Evolutionary conservation across 2,329 filamentous ascomycete species (phyloP), one percentile per base, ranked within the genome.

Genomic region (Fusarium succisae): DNA sequence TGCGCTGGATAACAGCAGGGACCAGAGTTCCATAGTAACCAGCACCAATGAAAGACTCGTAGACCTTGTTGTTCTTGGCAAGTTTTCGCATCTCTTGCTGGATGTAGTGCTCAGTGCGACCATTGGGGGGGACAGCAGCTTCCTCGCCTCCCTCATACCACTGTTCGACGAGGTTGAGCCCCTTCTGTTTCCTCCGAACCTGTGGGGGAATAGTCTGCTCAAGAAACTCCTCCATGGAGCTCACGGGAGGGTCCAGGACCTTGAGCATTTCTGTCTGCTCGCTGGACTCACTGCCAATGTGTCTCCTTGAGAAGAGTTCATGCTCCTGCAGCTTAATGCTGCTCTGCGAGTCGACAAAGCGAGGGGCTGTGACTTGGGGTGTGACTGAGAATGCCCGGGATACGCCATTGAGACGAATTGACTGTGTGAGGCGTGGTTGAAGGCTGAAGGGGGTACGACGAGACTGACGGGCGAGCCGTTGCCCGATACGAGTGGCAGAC

Each of bases 1-100:
- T 98, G 78, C 95, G 89, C 86, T 96, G 94, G 81, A 98, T 97
- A 58, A 98, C 95, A 66, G 94, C 91, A 18, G 96, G 96, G 2
- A 94, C 93, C 74, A 92, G 89, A 26, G 94, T 96, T 48, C 91
- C 92, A 74, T 96, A 94, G 87, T 98, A 98, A 63, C 96, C 96
- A 72, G 89, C 90, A 10, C 96, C 96, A 74, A 98, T 95, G 78
- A 95, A 93, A 76, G 90, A 95, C 78, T 91, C 86, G 64, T 85
- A 85, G 30, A 78, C 72, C 37, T 79, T 78, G 75, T 86, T 87
- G 68, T 71, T 74, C 56, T 70, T 70, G 37, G 68, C 77, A 22
- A 79, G 71, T 50, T 91, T 90, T 62, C 94, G 95, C 90, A 47
- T 94, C 94, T 69, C 74, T 59, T 78, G 57, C 73, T 78, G 76